phyloP scores from a whole-genome alignment of 2,329 filamentous ascomycete genomes.

The Plectosphaerella cucumerina region DNA sequence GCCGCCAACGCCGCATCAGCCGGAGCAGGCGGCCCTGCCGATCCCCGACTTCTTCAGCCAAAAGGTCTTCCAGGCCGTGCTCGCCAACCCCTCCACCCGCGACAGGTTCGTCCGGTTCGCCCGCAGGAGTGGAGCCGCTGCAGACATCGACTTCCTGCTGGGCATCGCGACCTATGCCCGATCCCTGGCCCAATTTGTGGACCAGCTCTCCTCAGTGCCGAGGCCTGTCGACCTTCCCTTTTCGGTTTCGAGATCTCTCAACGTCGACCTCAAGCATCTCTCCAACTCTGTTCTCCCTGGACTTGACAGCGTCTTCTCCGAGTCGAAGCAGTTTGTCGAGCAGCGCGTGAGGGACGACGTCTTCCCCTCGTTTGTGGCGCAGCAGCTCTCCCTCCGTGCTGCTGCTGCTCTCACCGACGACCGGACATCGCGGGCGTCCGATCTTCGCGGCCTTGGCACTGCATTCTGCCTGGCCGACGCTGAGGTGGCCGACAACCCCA shows the following conservation, averaged over 20 bases:
- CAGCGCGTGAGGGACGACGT: constrained; percentile 37
- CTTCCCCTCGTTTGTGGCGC: constrained; percentile 49
- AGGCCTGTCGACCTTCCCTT: constrained; percentile 37
- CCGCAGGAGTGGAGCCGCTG: constrained; percentile 37
- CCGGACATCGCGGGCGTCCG: constrained; percentile 21
- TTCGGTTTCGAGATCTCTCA: constrained; percentile 34
- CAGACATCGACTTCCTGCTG: constrained; percentile 48
- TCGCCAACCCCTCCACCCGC: constrained; percentile 42
- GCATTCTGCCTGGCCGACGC: constrained; percentile 57
- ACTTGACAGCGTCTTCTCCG: constrained; percentile 38
- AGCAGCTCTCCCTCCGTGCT: constrained; percentile 43
- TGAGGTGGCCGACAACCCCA: constrained; percentile 42
- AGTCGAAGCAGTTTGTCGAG: constrained; percentile 39
- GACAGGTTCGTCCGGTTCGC: constrained; percentile 45
- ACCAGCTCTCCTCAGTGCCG: constrained; percentile 32
- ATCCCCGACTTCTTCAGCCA: constrained; percentile 44
- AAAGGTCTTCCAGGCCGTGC: constrained; percentile 45
- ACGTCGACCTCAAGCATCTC: constrained; percentile 41
- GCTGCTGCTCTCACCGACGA: constrained; percentile 36
- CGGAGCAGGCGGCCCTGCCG: constrained; percentile 12
- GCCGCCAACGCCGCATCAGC: constrained; percentile 1
- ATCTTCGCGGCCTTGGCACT: constrained; percentile 51
- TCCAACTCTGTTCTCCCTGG: constrained; percentile 39
- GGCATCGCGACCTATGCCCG: constrained; percentile 44
- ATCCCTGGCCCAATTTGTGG: constrained; percentile 38